These are phyloP conservation scores for Xylaria grammica DNA, from an alignment of 495 filamentous ascomycete genomes.

Conservation along the genomic window DNA sequence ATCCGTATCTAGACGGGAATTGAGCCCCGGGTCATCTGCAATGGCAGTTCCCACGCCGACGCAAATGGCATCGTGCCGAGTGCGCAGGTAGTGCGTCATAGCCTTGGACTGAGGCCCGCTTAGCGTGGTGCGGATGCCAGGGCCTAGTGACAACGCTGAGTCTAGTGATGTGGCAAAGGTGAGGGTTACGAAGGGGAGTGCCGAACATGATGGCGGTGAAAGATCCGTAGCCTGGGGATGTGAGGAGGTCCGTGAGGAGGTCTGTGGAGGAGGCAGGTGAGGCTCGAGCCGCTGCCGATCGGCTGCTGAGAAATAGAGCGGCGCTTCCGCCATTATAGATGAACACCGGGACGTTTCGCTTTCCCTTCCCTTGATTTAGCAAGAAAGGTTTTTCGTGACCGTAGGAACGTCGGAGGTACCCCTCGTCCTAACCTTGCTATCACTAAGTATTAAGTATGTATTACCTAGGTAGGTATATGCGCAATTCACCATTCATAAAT, in stretches of 20 bases:
- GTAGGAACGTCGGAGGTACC: too few relatives aligned
- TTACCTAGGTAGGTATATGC: too few relatives aligned
- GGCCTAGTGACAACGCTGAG: slow-evolving; percentile 72
- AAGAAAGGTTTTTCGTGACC: too few relatives aligned
- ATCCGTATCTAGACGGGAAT: slow-evolving; percentile 63
- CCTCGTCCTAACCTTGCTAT: too few relatives aligned
- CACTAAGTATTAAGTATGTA: too few relatives aligned
- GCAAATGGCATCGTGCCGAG: slow-evolving; percentile 81
- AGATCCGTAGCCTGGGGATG: slow-evolving; percentile 4
- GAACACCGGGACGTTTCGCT: too few relatives aligned
- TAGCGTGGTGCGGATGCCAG: slow-evolving; percentile 75
- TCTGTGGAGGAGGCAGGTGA: slow-evolving; percentile 27
- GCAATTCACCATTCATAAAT: too few relatives aligned
- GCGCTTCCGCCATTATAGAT: slow-evolving; percentile 29
- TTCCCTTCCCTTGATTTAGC: too few relatives aligned
- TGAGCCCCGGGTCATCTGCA: slow-evolving; percentile 83
- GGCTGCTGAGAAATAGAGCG: slow-evolving; percentile 32
- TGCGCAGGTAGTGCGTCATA: slow-evolving; percentile 90
- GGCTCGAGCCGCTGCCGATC: slow-evolving; percentile 32
- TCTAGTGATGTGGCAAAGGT: slow-evolving; percentile 94
- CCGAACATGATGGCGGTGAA: slow-evolving; percentile 14
- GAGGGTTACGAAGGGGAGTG: slow-evolving; percentile 61
- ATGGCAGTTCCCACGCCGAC: slow-evolving; percentile 83
- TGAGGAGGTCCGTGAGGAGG: not conserved
- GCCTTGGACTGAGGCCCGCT: slow-evolving; percentile 82